phyloP scores from a whole-genome alignment of 352 stramenopile species.

The Peronospora destructor region DNA sequence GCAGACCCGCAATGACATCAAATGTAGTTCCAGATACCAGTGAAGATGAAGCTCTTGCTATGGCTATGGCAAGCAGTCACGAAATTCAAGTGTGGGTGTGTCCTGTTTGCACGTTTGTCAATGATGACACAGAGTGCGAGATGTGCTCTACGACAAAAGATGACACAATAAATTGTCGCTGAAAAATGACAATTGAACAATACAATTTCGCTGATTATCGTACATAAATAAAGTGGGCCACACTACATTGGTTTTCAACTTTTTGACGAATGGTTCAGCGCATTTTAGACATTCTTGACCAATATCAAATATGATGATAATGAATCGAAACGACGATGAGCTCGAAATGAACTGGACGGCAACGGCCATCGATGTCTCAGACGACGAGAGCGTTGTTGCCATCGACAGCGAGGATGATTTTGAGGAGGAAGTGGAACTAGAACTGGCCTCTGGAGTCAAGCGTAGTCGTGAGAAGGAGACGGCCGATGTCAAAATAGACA shows the following conservation, averaged over 20 bases:
- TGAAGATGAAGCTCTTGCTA: constrained; percentile 12
- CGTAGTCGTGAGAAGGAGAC: constrained; percentile 37
- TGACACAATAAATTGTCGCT: neutral
- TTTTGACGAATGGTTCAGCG: neutral
- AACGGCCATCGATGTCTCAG: constrained; percentile 31
- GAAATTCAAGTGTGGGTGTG: constrained; percentile 62
- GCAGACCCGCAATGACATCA: neutral
- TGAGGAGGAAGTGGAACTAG: constrained; percentile 60
- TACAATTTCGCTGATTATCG: neutral
- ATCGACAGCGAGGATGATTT: constrained; percentile 77
- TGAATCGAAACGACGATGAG: constrained; percentile 45
- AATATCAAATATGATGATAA: constrained; percentile 2
- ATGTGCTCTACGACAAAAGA: constrained; percentile 52
- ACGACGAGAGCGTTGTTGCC: constrained; percentile 49
- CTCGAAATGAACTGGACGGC: constrained; percentile 60
- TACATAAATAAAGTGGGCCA: neutral
- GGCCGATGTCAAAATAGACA: constrained; percentile 12
- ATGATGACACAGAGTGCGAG: constrained; percentile 65
- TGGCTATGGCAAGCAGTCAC: constrained; percentile 14
- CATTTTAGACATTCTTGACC: neutral
- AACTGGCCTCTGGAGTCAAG: constrained; percentile 40
- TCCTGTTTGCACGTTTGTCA: constrained; percentile 64
- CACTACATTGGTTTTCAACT: neutral
- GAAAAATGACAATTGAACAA: no score
- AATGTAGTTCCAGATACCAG: constrained; percentile 12